These are phyloP conservation scores for Quercus cerris DNA, from an alignment of 306 rosid genomes.

Conservation along the genomic window DNA sequence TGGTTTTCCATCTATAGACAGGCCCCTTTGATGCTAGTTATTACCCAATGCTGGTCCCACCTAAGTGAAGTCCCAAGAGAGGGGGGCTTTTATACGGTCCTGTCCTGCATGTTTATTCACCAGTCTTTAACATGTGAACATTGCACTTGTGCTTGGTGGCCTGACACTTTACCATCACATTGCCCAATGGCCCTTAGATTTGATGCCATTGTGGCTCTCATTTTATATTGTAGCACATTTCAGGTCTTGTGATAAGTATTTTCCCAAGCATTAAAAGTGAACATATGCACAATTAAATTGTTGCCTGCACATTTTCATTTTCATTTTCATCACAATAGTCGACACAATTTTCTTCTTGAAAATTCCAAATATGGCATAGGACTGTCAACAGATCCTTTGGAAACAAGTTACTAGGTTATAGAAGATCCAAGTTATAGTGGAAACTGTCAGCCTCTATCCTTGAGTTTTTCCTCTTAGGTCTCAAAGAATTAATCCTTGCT, in stretches of 20 bases:
- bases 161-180: background rate
- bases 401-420: background rate
- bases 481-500: background rate
- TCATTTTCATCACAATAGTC: background rate
- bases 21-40: background rate
- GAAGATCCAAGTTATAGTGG: background rate
- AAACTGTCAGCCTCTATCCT: background rate
- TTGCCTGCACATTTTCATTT: background rate
- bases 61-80: background rate
- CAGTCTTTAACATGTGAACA: background rate
- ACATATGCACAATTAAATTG: background rate
- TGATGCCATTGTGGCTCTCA: background rate
- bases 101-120: no score
- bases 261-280: background rate
- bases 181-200: background rate
- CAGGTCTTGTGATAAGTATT: background rate
- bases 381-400: background rate
- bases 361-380: background rate
- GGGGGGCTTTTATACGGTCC: no score
- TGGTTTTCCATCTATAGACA: background rate
- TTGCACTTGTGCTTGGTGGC: background rate
- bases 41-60: background rate
- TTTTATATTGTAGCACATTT: background rate
- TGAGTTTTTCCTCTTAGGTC: background rate
- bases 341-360: background rate